These are phyloP conservation scores for Colletotrichum incanum DNA, from an alignment of 2,329 filamentous ascomycete genomes.

Conservation along the genomic window DNA sequence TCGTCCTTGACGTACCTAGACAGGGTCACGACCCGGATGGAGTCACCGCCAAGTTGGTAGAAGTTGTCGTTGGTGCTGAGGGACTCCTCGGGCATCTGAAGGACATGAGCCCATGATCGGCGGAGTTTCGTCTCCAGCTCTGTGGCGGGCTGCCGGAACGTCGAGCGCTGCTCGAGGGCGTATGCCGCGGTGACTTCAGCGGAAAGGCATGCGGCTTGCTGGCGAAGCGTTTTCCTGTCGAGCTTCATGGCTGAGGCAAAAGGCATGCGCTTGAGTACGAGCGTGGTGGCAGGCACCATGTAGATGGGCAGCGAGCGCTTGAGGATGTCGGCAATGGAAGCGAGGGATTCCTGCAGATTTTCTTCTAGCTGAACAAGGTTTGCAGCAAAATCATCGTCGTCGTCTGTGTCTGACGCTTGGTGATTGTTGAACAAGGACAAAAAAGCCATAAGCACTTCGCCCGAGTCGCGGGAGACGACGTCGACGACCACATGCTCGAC, in stretches of 20 bases:
- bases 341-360: conserved; percentile 1
- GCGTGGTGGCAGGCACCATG: conserved; percentile 14
- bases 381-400: background rate
- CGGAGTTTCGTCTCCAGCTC: conserved; percentile 24
- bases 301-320: conserved; percentile 7
- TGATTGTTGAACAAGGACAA: conserved; percentile 6
- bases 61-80: conserved; percentile 45
- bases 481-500: conserved; percentile 23
- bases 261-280: conserved; percentile 22
- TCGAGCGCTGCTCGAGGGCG: background rate
- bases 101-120: conserved; percentile 26
- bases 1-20: conserved; percentile 41
- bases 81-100: conserved; percentile 30
- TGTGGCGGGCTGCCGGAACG: conserved; percentile 3
- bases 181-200: background rate
- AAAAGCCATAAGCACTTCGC: conserved; percentile 13
- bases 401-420: background rate
- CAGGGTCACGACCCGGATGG: conserved; percentile 45
- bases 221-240: conserved; percentile 16
- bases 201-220: background rate
- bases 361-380: background rate
- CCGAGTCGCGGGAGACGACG: conserved; percentile 5
- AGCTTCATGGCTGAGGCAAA: conserved; percentile 12
- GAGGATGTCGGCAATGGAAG: background rate
- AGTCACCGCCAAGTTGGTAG: conserved; percentile 45